Evolutionary conservation across 306 rosid genomes (phyloP), one percentile per base, ranked within the genome.

Genomic region (Vigna nakashimae): DNA sequence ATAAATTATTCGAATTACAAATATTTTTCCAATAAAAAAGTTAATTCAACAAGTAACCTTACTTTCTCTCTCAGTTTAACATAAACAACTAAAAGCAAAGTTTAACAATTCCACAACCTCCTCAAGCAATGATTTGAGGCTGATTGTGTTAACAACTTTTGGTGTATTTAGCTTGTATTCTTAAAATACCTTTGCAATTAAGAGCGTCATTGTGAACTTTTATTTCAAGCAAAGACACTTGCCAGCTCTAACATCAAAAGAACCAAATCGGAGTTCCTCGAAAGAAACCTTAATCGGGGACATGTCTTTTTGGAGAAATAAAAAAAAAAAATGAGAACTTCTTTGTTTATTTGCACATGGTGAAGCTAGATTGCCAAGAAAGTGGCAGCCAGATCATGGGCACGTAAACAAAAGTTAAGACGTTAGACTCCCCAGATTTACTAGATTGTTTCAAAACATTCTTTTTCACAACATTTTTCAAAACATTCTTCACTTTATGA

Each of bases 231-330:
- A 71, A 60, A 32, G 58, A 51, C 57, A 57, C 73, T 79, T 75
- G 75, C 62, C 80, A 46, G 60, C 80, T 77, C 82, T 70, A 74
- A 60, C 82, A 53, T 40, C 12, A 18, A 69, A 60, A 64, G 69
- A 64, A 64, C 49, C 28, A 64, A 36, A 64, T 0, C n/a, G 18
- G 26, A 63, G 9, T 36, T 36, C 69, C 26, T 63, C 46, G 2
- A 63, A n/a, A 34, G 46, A 26, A 64, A 64, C 49, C 28, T n/a
- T 64, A 64, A 34, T 64, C 28, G 49, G 28, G 28, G 26, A n/a
- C 28, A 63, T 1, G 9, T 24, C 46, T 63, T 63, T 62, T n/a
- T n/a, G 49, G 16, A 36, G 49, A 38, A 64, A 30, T 30, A 30
- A 34, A 64, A 9, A 14, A n/a, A 9, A 3, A 3, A 32, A 30